phyloP scores from a whole-genome alignment of 441 rosid species.

The Biscutella auriculata region DNA sequence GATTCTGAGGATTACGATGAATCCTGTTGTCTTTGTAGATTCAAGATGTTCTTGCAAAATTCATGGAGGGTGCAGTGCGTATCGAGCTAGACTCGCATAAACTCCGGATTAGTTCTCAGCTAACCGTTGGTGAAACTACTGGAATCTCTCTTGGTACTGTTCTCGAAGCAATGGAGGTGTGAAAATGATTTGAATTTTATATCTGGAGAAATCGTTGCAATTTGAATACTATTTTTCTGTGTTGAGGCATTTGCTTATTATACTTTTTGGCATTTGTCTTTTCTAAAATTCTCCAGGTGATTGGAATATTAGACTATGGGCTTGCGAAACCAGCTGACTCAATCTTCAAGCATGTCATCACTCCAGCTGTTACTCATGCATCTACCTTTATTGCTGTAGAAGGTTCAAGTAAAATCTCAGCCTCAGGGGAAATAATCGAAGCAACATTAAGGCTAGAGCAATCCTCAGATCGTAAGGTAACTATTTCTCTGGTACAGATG shows the following conservation, averaged over 20 bases:
- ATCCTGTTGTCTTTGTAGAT: conserved; percentile 74
- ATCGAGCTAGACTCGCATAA: conserved; percentile 44
- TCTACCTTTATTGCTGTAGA: conserved; percentile 44
- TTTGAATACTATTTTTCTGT: neutral
- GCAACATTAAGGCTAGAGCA: conserved; percentile 44
- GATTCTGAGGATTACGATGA: conserved; percentile 19
- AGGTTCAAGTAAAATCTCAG: conserved; percentile 34
- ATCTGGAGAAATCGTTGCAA: neutral
- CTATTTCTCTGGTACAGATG: neutral
- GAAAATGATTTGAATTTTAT: conserved; percentile 13
- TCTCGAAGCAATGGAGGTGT: conserved; percentile 82
- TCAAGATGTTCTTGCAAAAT: conserved; percentile 68
- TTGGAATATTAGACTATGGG: conserved; percentile 76
- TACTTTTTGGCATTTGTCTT: conserved; percentile 3
- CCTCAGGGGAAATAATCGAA: conserved; percentile 35
- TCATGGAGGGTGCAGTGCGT: conserved; percentile 60
- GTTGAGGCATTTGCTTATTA: neutral
- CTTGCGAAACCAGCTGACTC: conserved; percentile 82
- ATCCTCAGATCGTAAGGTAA: conserved; percentile 45
- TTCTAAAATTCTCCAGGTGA: conserved; percentile 41
- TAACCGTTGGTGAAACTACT: conserved; percentile 34
- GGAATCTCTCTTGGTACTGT: conserved; percentile 44
- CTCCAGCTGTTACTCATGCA: conserved; percentile 50
- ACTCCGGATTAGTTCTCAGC: conserved; percentile 42
- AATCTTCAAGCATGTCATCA: conserved; percentile 63